phyloP scores from a whole-genome alignment of 2,329 filamentous ascomycete genomes.

The Calonectria hawksworthii region DNA sequence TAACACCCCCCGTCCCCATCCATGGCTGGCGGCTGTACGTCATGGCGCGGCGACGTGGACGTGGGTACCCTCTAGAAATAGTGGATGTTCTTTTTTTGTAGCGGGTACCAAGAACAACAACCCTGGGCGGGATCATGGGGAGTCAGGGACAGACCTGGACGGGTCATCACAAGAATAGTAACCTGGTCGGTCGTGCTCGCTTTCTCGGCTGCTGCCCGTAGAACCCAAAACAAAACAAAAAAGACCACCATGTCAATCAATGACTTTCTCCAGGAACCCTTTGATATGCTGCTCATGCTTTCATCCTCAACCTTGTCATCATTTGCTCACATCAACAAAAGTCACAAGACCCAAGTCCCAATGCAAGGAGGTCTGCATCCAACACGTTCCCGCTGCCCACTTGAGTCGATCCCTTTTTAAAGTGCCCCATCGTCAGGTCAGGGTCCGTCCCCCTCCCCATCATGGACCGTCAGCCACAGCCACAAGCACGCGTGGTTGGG shows the following conservation, averaged over 20 bases:
- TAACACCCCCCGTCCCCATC: not conserved
- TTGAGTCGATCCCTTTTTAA: constrained; percentile 5
- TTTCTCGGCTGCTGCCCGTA: not conserved
- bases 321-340: not conserved
- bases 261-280: not conserved
- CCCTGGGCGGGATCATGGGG: constrained; percentile 7
- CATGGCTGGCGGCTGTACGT: constrained; percentile 18
- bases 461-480: constrained; percentile 36
- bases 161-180: not conserved
- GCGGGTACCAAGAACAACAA: constrained; percentile 1
- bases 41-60: constrained; percentile 24
- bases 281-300: no score
- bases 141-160: not conserved
- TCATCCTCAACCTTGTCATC: not conserved
- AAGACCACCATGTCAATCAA: not conserved
- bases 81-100: constrained; percentile 9
- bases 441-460: not conserved
- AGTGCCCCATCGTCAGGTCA: constrained; percentile 8
- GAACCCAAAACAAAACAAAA: not conserved
- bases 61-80: constrained; percentile 2
- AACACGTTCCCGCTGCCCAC: not conserved
- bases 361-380: not conserved
- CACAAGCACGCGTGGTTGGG: constrained; percentile 32
- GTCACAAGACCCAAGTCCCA: not conserved
- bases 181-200: not conserved